A percentile compares a stretch with the other conserved stretches of the same genome.
Conservation (phyloP, 345 rosid species). For the Citrus australasica region DNA sequence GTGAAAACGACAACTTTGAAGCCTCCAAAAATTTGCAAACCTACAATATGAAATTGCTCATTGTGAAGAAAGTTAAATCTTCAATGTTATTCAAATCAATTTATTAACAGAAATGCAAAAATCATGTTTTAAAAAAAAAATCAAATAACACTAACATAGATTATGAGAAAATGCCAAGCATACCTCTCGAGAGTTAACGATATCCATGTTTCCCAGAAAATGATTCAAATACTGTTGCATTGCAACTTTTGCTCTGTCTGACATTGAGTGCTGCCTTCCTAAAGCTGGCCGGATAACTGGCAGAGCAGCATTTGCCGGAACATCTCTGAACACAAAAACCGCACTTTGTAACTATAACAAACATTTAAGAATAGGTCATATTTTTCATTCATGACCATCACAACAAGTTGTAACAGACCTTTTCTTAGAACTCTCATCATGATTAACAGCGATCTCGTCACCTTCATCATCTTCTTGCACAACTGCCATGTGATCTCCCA, state of each 20-base stretch:
- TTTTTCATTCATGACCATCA: not conserved
- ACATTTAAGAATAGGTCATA: constrained; percentile 3
- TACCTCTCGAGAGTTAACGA: constrained; percentile 96
- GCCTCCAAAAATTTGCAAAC: constrained; percentile 99
- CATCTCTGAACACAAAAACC: constrained; percentile 68
- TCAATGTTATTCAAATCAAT: not conserved
- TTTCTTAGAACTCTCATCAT: constrained; percentile 73
- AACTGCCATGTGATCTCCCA: constrained; percentile 69
- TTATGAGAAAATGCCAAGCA: constrained; percentile 12
- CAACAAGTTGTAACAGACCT: constrained; percentile 42
- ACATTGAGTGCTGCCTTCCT: constrained; percentile 88
- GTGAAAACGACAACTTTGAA: constrained; percentile 85
- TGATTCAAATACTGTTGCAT: constrained; percentile 94
- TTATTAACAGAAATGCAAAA: constrained; percentile 13
- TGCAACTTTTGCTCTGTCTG: constrained; percentile 88
- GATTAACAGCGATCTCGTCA: constrained; percentile 66
- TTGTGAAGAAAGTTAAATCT: constrained; percentile 13
- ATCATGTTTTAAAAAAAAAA: constrained; percentile 9
- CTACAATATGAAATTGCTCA: constrained; percentile 38
- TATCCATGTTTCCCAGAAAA: constrained; percentile 91
- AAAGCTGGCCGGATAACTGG: constrained; percentile 87
- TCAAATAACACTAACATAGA: not conserved
- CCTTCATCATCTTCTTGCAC: constrained; percentile 81
- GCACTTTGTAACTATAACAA: constrained; percentile 25
- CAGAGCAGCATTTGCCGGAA: constrained; percentile 96